A percentile compares a stretch with the other conserved stretches of the same genome.
These are phyloP conservation scores for Cordyceps fumosorosea DNA, from an alignment of 2,329 filamentous ascomycete species.

Conservation along the genomic window DNA sequence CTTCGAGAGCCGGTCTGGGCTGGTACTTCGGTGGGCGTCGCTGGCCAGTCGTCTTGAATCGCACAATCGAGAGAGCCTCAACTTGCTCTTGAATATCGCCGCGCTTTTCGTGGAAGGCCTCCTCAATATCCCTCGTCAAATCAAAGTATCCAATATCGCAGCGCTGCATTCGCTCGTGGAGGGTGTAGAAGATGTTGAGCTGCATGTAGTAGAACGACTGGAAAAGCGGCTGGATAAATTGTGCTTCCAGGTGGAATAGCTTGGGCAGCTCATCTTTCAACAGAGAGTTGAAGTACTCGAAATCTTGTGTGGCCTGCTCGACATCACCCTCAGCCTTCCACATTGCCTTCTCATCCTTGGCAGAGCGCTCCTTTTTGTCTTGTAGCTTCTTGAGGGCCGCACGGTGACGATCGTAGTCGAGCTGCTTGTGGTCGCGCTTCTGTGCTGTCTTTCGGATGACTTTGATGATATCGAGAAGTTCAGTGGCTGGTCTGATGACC, in stretches of 20 bases:
- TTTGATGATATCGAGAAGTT: conserved; percentile 92
- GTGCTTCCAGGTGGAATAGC: conserved; percentile 79
- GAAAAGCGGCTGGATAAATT: conserved; percentile 96
- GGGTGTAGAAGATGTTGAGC: conserved; percentile 96
- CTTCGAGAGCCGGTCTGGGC: conserved; percentile 43
- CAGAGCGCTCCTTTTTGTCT: conserved; percentile 92
- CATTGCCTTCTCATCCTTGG: conserved; percentile 95
- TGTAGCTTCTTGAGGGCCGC: conserved; percentile 84
- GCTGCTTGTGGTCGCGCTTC: conserved; percentile 95
- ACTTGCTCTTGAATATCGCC: conserved; percentile 78
- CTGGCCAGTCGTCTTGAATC: conserved; percentile 83
- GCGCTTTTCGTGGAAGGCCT: conserved; percentile 82
- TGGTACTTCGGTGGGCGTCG: conserved; percentile 54
- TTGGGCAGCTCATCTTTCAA: conserved; percentile 93
- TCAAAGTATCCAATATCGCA: conserved; percentile 98
- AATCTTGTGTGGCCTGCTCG: conserved; percentile 89
- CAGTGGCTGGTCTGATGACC: conserved; percentile 86
- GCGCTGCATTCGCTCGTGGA: conserved; percentile 96
- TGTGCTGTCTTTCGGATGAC: conserved; percentile 79
- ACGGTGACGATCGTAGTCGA: conserved; percentile 89
- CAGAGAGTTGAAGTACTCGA: conserved; percentile 95
- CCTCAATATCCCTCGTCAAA: conserved; percentile 81
- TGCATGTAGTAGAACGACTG: conserved; percentile 99
- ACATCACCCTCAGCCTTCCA: conserved; percentile 93
- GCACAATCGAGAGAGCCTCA: conserved; percentile 79